Base-by-base conservation (phyloP, 1,284 basidiomycete genomes). In the Trametes versicolor region DNA sequence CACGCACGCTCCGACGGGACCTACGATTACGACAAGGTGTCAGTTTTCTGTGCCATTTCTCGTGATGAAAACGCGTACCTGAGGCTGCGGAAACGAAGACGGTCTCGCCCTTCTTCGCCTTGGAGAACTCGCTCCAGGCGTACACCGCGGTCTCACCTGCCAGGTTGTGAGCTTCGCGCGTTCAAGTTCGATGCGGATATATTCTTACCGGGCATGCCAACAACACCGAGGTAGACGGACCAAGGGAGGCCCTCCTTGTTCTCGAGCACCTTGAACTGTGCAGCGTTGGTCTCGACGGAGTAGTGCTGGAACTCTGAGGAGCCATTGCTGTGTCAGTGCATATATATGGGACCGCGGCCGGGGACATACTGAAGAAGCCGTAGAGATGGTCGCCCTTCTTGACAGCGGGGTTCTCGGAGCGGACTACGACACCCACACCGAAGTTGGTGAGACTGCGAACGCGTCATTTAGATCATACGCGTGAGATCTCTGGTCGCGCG, bases 331-430 rank as follows among this genome's bases (percentile, higher is more conserved):
- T 47, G 7, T 21, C 19, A 47, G n/a, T 13, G 6, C 6, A 8
- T 23, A 7, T 7, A 13, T 2, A 5, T 21, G 6, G 43, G n/a
- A 23, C n/a, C 3, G 27, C 17, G 10, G 23, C 21, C 27, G 12
- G n/a, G 15, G 6, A 51, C 57, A 57, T 66, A 79, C 77, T 66
- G 32, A 73, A 58, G 3, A 63, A 45, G 1, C 82, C 82, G 61
- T 78, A 81, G 10, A 87, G 58, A 66, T 85, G 80, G 62, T 84
- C 80, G 0, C 85, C 85, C 4, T 68, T 62, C 63, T 81, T 79
- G 27, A 81, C 73, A 1, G 68, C 70, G 0, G 74, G 37, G 50
- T 74, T 62, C 62, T 87, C 83, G 1, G 83, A 83, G 36, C 82
- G 79, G 0, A 85, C n/a, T 17, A 85, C 76, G 12, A 80, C 74